phyloP scores from a whole-genome alignment of 345 rosid genomes.

The Eutrema heterophyllum region DNA sequence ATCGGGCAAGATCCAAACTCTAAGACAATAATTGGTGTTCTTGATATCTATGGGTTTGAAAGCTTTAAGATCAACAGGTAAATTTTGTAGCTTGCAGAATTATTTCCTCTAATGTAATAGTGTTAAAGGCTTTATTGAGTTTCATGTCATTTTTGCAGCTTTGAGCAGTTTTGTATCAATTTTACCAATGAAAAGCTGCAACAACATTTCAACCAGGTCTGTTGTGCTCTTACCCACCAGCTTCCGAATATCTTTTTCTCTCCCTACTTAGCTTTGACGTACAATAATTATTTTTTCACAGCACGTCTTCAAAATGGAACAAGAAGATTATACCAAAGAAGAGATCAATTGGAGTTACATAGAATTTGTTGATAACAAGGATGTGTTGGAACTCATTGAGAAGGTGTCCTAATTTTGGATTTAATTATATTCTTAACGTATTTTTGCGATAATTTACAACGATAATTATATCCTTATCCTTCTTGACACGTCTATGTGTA shows the following conservation, averaged over 20 bases:
- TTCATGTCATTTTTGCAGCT: conserved; percentile 39
- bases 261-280: conserved; percentile 8
- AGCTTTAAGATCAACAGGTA: conserved; percentile 97
- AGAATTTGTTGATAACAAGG: conserved; percentile 99
- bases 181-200: conserved; percentile 98
- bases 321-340: conserved; percentile 96
- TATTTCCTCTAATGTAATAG: not conserved
- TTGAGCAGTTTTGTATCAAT: conserved; percentile 99
- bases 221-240: conserved; percentile 7
- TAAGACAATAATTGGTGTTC: conserved; percentile 88
- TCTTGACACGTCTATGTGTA: conserved; percentile 10
- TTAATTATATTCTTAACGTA: not conserved
- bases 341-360: conserved; percentile 99
- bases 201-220: conserved; percentile 99
- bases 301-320: conserved; percentile 99
- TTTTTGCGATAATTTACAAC: not conserved
- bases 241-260: not conserved
- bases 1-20: conserved; percentile 99
- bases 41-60: conserved; percentile 98
- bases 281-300: conserved; percentile 37
- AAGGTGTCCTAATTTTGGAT: conserved; percentile 50
- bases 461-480: conserved; percentile 2
- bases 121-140: conserved; percentile 23
- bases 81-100: conserved; percentile 24
- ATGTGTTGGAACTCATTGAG: conserved; percentile 95